A percentile compares a stretch with the other conserved stretches of the same genome.
These are phyloP conservation scores for Zasmidium cellare DNA, from an alignment of 2,329 filamentous ascomycete genomes.

Conservation along the genomic window DNA sequence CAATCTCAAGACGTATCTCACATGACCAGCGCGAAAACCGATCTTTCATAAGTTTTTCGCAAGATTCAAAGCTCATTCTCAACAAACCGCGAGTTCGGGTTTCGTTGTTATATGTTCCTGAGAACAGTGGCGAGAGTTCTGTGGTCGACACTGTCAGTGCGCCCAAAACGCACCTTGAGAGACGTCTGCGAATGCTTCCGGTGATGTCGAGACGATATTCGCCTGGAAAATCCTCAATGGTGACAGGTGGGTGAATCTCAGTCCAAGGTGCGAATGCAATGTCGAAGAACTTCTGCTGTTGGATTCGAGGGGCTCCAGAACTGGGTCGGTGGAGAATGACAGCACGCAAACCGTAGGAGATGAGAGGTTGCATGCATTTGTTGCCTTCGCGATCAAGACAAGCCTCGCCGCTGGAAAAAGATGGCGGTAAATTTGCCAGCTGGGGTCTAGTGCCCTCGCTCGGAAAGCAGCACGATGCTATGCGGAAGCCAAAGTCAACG, in stretches of 20 bases:
- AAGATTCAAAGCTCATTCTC: too few relatives aligned
- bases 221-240: conserved; percentile 7
- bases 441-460: too few relatives aligned
- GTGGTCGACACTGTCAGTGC: too few relatives aligned
- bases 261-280: not conserved
- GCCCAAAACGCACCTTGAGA: not conserved
- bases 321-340: not conserved
- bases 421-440: not conserved
- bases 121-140: too few relatives aligned
- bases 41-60: too few relatives aligned
- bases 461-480: too few relatives aligned
- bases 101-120: too few relatives aligned
- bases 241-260: not conserved
- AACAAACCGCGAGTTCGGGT: too few relatives aligned
- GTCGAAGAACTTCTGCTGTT: not conserved
- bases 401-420: not conserved
- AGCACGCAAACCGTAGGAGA: conserved; percentile 2
- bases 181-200: conserved; percentile 1
- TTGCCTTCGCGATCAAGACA: conserved; percentile 3
- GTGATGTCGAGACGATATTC: conserved; percentile 1
- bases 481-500: too few relatives aligned
- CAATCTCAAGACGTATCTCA: not conserved
- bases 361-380: conserved; percentile 9
- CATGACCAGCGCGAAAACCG: too few relatives aligned
- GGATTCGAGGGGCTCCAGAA: not conserved